Evolutionary conservation across 345 rosid species (phyloP).

Genomic region (Arabis hirsuta): DNA sequence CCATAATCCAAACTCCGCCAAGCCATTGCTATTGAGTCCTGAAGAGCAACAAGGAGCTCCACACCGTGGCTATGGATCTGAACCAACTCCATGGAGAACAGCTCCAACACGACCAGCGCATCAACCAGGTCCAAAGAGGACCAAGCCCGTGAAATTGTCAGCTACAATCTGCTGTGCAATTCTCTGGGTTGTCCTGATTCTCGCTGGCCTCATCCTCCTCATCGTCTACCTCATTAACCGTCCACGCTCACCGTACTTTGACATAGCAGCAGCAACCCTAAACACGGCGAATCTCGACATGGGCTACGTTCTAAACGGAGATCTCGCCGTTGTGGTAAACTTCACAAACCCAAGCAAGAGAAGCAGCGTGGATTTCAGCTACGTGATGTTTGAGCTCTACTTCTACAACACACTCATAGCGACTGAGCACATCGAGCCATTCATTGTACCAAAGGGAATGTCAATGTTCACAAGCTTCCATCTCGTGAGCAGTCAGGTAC

Average conservation of each 20-base stretch:
- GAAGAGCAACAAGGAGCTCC: conserved; percentile 33
- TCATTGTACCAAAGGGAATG: conserved; percentile 54
- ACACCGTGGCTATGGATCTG: conserved; percentile 28
- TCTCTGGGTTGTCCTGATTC: conserved; percentile 57
- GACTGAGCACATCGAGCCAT: conserved; percentile 69
- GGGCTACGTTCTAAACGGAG: conserved; percentile 70
- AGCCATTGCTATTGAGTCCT: conserved; percentile 22
- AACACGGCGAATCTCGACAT: conserved; percentile 79
- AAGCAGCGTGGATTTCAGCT: conserved; percentile 71
- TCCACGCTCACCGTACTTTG: conserved; percentile 68
- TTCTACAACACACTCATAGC: conserved; percentile 65
- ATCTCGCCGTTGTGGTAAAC: conserved; percentile 67
- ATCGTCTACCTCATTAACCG: conserved; percentile 73
- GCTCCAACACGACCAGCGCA: conserved; percentile 37
- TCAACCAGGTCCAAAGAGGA: conserved; percentile 38
- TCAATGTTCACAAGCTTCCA: conserved; percentile 56
- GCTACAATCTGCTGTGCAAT: conserved; percentile 65
- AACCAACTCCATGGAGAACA: conserved; percentile 33
- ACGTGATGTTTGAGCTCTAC: conserved; percentile 60
- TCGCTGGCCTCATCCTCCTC: conserved; percentile 70
- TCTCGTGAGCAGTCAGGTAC: conserved; percentile 79
- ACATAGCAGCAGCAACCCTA: conserved; percentile 65
- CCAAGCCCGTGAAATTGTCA: conserved; percentile 51
- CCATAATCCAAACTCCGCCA: conserved; percentile 33
- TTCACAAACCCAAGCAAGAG: conserved; percentile 90